phyloP scores from a whole-genome alignment of 805 yeast genomes.

The Tetrapisispora nanseiensis region DNA sequence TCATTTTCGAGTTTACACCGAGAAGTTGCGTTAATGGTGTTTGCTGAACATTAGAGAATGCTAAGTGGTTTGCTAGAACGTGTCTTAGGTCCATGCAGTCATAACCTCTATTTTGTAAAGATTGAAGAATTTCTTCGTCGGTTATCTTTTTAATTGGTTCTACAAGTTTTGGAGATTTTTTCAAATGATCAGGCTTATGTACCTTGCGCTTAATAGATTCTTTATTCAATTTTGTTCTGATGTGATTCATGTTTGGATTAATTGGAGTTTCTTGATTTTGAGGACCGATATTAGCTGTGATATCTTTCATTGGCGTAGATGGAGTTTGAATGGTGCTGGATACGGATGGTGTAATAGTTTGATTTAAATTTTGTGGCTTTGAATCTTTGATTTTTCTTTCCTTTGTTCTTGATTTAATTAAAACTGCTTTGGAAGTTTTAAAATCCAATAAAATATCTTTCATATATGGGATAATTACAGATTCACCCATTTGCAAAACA shows the following conservation, averaged over 20 bases:
- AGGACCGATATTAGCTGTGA: not conserved
- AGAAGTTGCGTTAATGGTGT: slow-evolving; percentile 71
- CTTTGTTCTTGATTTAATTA: not conserved
- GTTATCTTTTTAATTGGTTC: slow-evolving; percentile 1
- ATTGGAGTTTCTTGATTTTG: not conserved
- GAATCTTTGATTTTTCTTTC: not conserved
- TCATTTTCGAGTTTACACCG: slow-evolving; percentile 48
- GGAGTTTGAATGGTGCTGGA: not conserved
- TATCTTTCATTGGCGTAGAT: not conserved
- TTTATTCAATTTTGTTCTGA: not conserved
- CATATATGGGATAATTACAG: slow-evolving; percentile 52
- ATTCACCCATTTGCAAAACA: slow-evolving; percentile 48
- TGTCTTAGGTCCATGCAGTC: slow-evolving; percentile 47
- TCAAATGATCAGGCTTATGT: slow-evolving; percentile 1
- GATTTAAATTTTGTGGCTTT: not conserved
- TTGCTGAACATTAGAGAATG: slow-evolving; percentile 79
- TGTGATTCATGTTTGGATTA: not conserved
- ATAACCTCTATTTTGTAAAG: slow-evolving; percentile 22
- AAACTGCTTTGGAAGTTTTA: slow-evolving; percentile 34
- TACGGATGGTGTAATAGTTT: not conserved
- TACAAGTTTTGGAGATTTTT: not conserved
- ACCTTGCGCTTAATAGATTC: not conserved
- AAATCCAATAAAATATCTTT: slow-evolving; percentile 59
- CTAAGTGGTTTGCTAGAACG: slow-evolving; percentile 71
- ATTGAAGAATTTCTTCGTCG: slow-evolving; percentile 5